Base-by-base conservation (phyloP, 2,329 filamentous ascomycete species). In the Ophiostoma sp. region DNA sequence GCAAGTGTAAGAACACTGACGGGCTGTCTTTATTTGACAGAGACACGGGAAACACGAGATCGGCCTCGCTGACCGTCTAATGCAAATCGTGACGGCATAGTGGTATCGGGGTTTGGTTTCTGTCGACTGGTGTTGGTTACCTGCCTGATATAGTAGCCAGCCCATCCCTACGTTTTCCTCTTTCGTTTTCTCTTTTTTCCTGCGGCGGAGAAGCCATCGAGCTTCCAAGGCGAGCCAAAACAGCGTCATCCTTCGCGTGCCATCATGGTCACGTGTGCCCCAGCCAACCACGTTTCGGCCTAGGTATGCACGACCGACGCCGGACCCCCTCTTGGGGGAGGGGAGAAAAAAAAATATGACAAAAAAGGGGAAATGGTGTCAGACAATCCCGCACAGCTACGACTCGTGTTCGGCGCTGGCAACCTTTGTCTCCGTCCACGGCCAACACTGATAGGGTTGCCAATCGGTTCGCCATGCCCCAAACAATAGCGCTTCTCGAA, bases 401-500 rank as follows among this genome's bases (percentile, higher is more conserved):
- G 52, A 58, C 18, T 63, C 14, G 58, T 63, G 58, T 63, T 63
- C 40, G 60, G 60, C 18, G 60, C 55, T 41, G 55, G 55, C 55
- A 58, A 9, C 27, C 55, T 44, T 63, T 63, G 40, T 63, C 60
- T 44, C 60, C 16, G 40, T 44, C 14, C 14, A 52, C 49, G 16
- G 49, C 49, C 60, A 63, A 44, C 40, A 2, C 60, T 7, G 8
- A 62, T 12, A 40, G 49, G 49, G 6, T 27, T 27, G 27, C 16
- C 38, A 42, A 40, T 58, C 18, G 18, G n/a, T 27, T 58, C 27
- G 60, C 40, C 60, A 63, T 63, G 60, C 60, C 60, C 60, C 38
- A 63, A 41, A 64, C 63, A 38, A 64, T 64, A 45, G 63, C 63
- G 63, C 63, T 64, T 18, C 63, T 64, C 41, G 63, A 64, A 9